Evolutionary conservation across 73 alveolate genomes (phyloP).

Genomic region (Tetrahymena borealis): DNA sequence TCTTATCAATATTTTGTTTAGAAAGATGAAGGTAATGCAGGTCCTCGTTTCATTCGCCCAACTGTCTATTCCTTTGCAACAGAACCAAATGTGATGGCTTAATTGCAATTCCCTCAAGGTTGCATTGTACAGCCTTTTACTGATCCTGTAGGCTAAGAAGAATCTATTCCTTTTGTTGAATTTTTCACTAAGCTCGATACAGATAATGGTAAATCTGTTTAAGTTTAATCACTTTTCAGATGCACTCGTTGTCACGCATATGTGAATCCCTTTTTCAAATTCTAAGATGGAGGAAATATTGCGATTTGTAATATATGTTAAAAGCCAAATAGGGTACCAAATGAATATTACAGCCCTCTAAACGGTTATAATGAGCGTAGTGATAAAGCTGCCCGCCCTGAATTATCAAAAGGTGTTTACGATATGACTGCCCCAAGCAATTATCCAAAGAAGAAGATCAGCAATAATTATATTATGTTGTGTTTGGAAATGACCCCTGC

Average conservation of each 20-base stretch:
- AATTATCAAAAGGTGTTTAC: conserved; percentile 58
- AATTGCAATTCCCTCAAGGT: conserved; percentile 35
- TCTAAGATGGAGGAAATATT: conserved; percentile 49
- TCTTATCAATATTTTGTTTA: background rate
- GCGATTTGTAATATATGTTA: conserved; percentile 64
- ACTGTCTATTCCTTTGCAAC: conserved; percentile 34
- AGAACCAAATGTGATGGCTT: conserved; percentile 17
- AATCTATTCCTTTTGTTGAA: conserved; percentile 13
- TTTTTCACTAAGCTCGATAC: background rate
- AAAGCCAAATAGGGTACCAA: conserved; percentile 49
- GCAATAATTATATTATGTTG: conserved; percentile 35
- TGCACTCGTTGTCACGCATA: conserved; percentile 65
- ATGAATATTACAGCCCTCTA: conserved; percentile 35
- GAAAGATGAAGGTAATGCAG: conserved; percentile 63
- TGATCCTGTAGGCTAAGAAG: conserved; percentile 21
- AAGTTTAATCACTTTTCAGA: conserved; percentile 53
- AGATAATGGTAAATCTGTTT: background rate
- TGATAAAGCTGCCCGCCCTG: conserved; percentile 55
- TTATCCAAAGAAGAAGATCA: conserved; percentile 36
- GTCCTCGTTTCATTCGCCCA: conserved; percentile 64
- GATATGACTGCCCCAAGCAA: conserved; percentile 62
- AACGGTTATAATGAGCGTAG: conserved; percentile 44
- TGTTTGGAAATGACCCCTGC: conserved; percentile 55
- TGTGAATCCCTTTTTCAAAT: conserved; percentile 53
- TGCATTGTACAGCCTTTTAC: conserved; percentile 19